Evolutionary conservation across 257 asterid genomes (phyloP), one percentile per base, ranked within the genome.

Genomic region (Rhazya stricta): DNA sequence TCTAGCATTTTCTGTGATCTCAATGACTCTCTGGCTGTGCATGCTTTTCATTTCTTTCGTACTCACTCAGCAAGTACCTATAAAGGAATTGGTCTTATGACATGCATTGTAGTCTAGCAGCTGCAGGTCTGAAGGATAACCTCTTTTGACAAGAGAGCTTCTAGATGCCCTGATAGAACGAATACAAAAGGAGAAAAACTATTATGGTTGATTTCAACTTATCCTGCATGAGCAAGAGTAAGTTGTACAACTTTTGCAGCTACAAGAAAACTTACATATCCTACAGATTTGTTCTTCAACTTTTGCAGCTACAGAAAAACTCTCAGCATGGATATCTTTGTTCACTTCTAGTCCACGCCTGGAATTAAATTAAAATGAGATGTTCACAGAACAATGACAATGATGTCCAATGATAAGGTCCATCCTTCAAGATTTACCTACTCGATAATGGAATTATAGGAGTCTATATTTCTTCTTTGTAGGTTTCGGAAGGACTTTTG

Each of bases 1-100:
- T 80, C 83, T 83, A 74, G 84, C 86, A 69, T 43, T 57, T 76
- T 62, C 73, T 18, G 88, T 79, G 71, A 88, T 86, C 71, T 86
- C 86, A 19, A 67, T 75, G 39, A 82, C 74, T 71, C 75, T 78
- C 36, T 76, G 80, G 0, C 77, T 77, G 74, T 85, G 87, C 11
- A 56, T 34, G 73, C 54, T 78, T 75, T 75, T 75, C 60, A 74
- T 73, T 74, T 79, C 81, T 36, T 82, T 81, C 71, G 76, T 68
- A 45, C 74, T 63, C 54, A 77, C 80, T 36, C 74, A 62, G 66
- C 81, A 83, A 34, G 82, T 75, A 48, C 73, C 71, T 13, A 71
- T 46, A 25, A 74, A 30, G 71, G 65, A 69, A n/a, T 32, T 65
- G 66, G 79, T 79, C 78, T 83, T 79, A 50, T 82, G 78, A 1